Evolutionary conservation across 768 basidiomycete genomes (phyloP), one percentile per base, ranked within the genome.

Genomic region (Gelatoporia subvermispora): DNA sequence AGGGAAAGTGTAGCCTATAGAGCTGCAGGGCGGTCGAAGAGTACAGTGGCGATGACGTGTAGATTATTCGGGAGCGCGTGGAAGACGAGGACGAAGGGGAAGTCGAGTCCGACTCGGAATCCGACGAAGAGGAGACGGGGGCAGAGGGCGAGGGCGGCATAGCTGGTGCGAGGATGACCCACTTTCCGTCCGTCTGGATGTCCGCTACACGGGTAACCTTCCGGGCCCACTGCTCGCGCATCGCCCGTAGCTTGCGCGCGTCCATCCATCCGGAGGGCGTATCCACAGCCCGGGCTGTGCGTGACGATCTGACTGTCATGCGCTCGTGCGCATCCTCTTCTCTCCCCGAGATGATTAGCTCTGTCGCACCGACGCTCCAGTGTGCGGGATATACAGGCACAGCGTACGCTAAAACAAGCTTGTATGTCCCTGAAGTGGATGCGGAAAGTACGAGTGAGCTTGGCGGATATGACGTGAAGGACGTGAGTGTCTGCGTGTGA

Each of bases 171-270:
- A 90, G 73, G 11, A 91, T 82, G 48, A 78, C 81, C 85, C 87
- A 92, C 72, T 88, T 90, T 8, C 89, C 89, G 59, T 91, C 89
- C 4, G 89, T 88, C 58, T 88, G 83, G 15, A 77, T 82, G 55
- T 81, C 84, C n/a, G 82, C 78, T 24, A 92, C 82, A 11, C 72
- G 69, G 38, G 70, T 68, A 17, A 91, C 76, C 63, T 88, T 90
- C 49, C 88, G 84, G 23, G 76, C 74, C 84, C 87, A 89, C 53
- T 91, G 89, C 54, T 85, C 82, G 31, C 79, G 79, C 72, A 88
- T 79, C 20, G 64, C 54, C 22, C 71, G 72, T 35, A 90, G 67
- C 62, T 83, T 82, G 43, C 72, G 61, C 45, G 80, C 78, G 61
- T 89, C 82, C 44, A 89, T 72, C 81, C 83, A 89, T 3, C 83